Evolutionary conservation across 202 grass and related monocot species (phyloP).

Genomic region (Carex sylvatica): DNA sequence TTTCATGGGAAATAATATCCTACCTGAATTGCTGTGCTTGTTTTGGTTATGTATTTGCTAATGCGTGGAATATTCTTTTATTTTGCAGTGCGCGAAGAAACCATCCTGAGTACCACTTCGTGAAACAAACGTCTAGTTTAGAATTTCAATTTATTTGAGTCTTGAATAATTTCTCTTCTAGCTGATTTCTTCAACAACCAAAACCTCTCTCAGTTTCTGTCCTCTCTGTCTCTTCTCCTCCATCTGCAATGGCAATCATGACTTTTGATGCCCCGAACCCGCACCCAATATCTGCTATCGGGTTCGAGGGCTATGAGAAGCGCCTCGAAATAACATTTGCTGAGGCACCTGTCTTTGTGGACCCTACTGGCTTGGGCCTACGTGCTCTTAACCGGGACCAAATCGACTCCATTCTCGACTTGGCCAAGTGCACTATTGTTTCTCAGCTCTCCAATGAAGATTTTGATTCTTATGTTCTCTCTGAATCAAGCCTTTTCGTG

Average conservation of each 20-base stretch:
- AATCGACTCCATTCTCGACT: slow-evolving; percentile 80
- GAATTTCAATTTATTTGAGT: slow-evolving; percentile 32
- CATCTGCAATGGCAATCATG: slow-evolving; percentile 54
- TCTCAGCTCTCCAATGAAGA: slow-evolving; percentile 68
- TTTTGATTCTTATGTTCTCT: slow-evolving; percentile 90
- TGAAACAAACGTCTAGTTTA: slow-evolving; percentile 37
- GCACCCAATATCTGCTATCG: slow-evolving; percentile 46
- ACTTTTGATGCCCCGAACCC: slow-evolving; percentile 22
- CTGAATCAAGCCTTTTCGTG: slow-evolving; percentile 89
- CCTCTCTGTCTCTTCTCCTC: neutral
- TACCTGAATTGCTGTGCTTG: neutral
- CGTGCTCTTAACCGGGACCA: slow-evolving; percentile 56
- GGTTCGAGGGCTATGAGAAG: slow-evolving; percentile 96
- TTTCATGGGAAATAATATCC: neutral
- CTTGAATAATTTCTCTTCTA: slow-evolving; percentile 45
- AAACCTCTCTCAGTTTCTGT: slow-evolving; percentile 35
- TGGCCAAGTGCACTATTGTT: slow-evolving; percentile 84
- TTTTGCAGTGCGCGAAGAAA: slow-evolving; percentile 81
- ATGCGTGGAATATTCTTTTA: slow-evolving; percentile 18
- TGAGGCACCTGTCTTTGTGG: slow-evolving; percentile 63
- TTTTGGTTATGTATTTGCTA: slow-evolving; percentile 22
- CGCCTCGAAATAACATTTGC: slow-evolving; percentile 89
- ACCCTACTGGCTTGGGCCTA: slow-evolving; percentile 58
- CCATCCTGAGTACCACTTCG: slow-evolving; percentile 64
- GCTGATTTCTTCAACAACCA: slow-evolving; percentile 44